Evolutionary conservation across 495 filamentous ascomycete species (phyloP).

Genomic region (Cryomyces minteri): DNA sequence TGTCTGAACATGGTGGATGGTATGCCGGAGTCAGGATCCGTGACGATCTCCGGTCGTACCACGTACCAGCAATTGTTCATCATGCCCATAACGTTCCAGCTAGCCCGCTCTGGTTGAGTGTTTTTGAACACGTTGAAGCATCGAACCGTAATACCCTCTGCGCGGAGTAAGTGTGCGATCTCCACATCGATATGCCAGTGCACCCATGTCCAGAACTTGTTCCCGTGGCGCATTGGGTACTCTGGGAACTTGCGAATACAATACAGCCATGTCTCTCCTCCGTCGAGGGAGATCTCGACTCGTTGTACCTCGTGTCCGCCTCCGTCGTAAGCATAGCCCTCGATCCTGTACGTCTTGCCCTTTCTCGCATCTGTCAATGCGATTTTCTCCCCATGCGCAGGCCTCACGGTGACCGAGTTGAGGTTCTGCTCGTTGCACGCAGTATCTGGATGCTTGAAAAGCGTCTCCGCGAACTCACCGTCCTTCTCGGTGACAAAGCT

Average conservation of each 20-base stretch:
- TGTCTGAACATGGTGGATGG: conserved; percentile 9
- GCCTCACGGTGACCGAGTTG: conserved; percentile 9
- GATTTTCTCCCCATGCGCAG: conserved; percentile 15
- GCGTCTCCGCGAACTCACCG: conserved; percentile 12
- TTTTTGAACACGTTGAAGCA: conserved; percentile 14
- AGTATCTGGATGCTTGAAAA: conserved; percentile 11
- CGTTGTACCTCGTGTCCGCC: conserved; percentile 18
- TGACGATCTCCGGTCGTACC: conserved; percentile 12
- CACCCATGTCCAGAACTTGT: conserved; percentile 11
- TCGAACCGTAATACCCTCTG: conserved; percentile 4
- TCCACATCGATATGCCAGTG: conserved; percentile 10
- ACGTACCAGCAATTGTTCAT: conserved; percentile 23
- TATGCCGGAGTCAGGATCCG: conserved; percentile 4
- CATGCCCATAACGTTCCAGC: conserved; percentile 17
- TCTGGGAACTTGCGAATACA: conserved; percentile 10
- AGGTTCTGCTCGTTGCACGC: conserved; percentile 13
- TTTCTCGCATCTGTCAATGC: conserved; percentile 6
- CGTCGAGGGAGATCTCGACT: conserved; percentile 11
- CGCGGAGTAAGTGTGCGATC: conserved; percentile 6
- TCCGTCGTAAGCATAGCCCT: conserved; percentile 41
- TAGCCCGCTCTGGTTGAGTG: conserved; percentile 6
- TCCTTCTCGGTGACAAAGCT: conserved; percentile 13
- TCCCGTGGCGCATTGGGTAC: conserved; percentile 10
- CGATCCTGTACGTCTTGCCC: conserved; percentile 17
- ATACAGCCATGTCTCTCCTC: conserved; percentile 9